Conservation (phyloP, 139 green algal genomes). For the Chlorella sp. region DNA sequence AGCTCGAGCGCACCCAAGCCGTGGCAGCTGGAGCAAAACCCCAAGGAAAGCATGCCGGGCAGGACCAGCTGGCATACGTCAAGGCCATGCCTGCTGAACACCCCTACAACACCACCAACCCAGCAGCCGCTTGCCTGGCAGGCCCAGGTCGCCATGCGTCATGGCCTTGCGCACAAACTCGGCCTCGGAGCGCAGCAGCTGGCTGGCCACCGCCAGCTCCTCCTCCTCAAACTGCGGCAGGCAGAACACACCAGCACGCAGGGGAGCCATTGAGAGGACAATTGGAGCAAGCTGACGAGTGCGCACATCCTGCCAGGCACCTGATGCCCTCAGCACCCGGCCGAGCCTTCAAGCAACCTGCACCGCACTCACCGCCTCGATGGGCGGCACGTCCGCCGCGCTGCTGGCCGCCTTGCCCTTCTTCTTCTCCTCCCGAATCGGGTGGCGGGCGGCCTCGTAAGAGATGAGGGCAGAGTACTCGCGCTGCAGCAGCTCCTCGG, state of each 20-base stretch:
- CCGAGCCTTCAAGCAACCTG: too few species aligned
- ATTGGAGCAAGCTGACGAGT: too few species aligned
- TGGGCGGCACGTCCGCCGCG: conserved; percentile 4
- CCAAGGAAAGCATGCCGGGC: too few species aligned
- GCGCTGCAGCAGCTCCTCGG: conserved; percentile 74
- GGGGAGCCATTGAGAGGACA: too few species aligned
- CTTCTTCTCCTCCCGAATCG: conserved; percentile 52
- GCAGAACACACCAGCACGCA: too few species aligned
- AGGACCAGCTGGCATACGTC: too few species aligned
- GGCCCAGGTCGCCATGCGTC: conserved; percentile 42
- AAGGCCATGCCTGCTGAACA: too few species aligned
- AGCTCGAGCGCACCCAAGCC: too few species aligned
- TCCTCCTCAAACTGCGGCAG: conserved; percentile 21
- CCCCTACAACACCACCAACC: background rate
- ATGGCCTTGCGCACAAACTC: conserved; percentile 55
- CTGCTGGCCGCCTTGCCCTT: conserved; percentile 37
- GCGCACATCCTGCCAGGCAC: too few species aligned
- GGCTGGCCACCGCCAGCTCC: conserved; percentile 40
- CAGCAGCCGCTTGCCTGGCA: background rate
- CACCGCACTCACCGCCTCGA: conserved; percentile 22
- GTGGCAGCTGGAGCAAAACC: too few species aligned
- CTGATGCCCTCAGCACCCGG: too few species aligned
- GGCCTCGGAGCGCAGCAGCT: conserved; percentile 64
- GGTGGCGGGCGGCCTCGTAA: conserved; percentile 79
- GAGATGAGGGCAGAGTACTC: conserved; percentile 76